A percentile compares a stretch with the other conserved stretches of the same genome.
Conservation (phyloP, 352 stramenopile genomes). For the Phytophthora multivora region DNA sequence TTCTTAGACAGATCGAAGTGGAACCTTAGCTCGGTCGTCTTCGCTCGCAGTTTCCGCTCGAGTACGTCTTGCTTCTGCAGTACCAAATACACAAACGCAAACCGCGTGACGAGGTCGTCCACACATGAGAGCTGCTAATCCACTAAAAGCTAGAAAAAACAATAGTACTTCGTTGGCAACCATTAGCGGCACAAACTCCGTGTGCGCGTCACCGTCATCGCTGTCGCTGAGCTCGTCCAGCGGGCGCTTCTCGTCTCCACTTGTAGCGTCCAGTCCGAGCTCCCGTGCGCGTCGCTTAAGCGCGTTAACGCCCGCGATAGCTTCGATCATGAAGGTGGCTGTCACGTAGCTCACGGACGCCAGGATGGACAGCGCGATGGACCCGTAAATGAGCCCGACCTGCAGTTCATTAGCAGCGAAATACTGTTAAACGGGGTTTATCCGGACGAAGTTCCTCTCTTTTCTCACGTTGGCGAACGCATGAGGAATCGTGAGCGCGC, state of each 20-base stretch:
- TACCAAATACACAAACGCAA: conserved; percentile 15
- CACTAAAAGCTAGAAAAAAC: conserved; percentile 4
- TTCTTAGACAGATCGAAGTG: conserved; percentile 84
- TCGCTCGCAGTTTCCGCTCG: conserved; percentile 50
- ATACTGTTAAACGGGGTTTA: conserved; percentile 1
- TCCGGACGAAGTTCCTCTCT: background rate
- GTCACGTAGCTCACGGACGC: conserved; percentile 81
- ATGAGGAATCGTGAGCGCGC: conserved; percentile 86
- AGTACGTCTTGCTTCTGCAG: conserved; percentile 62
- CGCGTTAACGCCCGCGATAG: conserved; percentile 82
- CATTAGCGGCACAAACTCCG: conserved; percentile 83
- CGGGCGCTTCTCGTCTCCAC: conserved; percentile 30
- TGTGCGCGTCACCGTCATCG: conserved; percentile 49
- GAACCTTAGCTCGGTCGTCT: conserved; percentile 38
- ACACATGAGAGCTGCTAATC: conserved; percentile 21
- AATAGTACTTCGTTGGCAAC: conserved; percentile 71
- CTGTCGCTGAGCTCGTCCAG: conserved; percentile 39
- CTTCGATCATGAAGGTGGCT: conserved; percentile 86
- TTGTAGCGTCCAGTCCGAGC: conserved; percentile 32
- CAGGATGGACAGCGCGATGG: conserved; percentile 59
- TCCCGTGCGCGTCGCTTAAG: conserved; percentile 61
- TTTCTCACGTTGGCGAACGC: conserved; percentile 80
- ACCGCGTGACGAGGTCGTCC: conserved; percentile 24
- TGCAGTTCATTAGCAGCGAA: conserved; percentile 18
- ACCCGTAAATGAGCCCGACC: conserved; percentile 79